phyloP scores from a whole-genome alignment of 441 rosid genomes.

The Kokia cookei region DNA sequence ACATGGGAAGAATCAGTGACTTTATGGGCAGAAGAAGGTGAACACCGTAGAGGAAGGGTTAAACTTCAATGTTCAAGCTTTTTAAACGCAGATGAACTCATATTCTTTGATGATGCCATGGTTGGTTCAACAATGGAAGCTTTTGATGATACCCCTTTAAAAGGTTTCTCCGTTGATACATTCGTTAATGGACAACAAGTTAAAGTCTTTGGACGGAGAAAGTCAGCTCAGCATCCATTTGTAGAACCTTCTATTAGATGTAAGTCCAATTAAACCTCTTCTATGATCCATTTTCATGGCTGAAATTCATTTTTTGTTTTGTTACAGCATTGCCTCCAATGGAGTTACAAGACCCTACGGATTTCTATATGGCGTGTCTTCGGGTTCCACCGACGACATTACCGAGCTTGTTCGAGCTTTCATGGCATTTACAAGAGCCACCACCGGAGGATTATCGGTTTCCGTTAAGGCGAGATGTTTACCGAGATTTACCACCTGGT shows the following conservation, averaged over 20 bases:
- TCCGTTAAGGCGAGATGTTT: slow-evolving; percentile 76
- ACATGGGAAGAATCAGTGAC: slow-evolving; percentile 93
- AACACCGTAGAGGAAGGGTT: slow-evolving; percentile 67
- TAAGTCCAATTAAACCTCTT: slow-evolving; percentile 17
- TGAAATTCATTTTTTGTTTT: background rate
- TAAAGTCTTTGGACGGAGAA: slow-evolving; percentile 83
- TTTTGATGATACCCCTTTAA: slow-evolving; percentile 66
- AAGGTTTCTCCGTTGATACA: slow-evolving; percentile 89
- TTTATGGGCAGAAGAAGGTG: slow-evolving; percentile 96
- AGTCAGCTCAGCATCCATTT: slow-evolving; percentile 45
- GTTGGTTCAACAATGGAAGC: slow-evolving; percentile 85
- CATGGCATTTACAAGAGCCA: slow-evolving; percentile 82
- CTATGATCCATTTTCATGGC: background rate
- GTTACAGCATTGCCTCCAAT: slow-evolving; percentile 43
- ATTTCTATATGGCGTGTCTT: slow-evolving; percentile 61
- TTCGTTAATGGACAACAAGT: slow-evolving; percentile 78
- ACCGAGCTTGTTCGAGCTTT: slow-evolving; percentile 69
- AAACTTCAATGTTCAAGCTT: slow-evolving; percentile 75
- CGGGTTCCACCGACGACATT: slow-evolving; percentile 52
- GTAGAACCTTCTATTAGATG: slow-evolving; percentile 55
- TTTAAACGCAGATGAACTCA: slow-evolving; percentile 77
- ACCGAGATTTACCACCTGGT: slow-evolving; percentile 72
- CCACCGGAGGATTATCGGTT: slow-evolving; percentile 76
- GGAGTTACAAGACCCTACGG: slow-evolving; percentile 90
- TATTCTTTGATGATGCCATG: slow-evolving; percentile 77